Percentiles rank a stretch among this genome's conserved stretches.
Evolutionary conservation across 1,284 basidiomycete species (phyloP).

Genomic region (Marasmius tenuissimus): DNA sequence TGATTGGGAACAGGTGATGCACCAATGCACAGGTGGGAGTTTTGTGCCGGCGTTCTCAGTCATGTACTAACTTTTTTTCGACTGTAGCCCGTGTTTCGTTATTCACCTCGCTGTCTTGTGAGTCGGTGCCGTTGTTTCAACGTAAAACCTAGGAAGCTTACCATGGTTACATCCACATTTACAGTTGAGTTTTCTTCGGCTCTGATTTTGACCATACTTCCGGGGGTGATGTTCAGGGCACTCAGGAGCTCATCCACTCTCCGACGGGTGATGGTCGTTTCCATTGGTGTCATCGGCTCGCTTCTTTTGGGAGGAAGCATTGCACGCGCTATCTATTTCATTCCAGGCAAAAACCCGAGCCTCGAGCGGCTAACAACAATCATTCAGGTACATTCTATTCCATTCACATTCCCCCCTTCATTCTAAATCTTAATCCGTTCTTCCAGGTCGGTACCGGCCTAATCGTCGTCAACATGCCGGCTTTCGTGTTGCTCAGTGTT

Average conservation of each 20-base stretch:
- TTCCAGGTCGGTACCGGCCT: not conserved
- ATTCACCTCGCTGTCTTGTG: not conserved
- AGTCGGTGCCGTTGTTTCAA: not conserved
- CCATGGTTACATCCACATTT: not conserved
- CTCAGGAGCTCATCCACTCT: not conserved
- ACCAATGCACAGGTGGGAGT: constrained; percentile 9
- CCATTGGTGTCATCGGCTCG: not conserved
- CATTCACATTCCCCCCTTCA: not conserved
- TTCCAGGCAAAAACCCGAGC: not conserved
- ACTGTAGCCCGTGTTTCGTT: not conserved
- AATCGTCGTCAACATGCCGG: not conserved
- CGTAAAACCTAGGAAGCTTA: not conserved
- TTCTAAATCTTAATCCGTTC: not conserved
- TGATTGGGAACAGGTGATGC: constrained; percentile 5
- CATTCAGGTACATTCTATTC: constrained; percentile 7
- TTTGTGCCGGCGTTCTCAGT: not conserved
- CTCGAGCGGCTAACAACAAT: constrained; percentile 3
- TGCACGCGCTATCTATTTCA: constrained; percentile 6
- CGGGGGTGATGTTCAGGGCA: not conserved
- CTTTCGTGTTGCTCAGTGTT: not conserved
- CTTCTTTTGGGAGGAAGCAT: constrained; percentile 6
- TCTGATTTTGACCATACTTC: not conserved
- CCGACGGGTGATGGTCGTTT: not conserved
- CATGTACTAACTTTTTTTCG: not conserved
- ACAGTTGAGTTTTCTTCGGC: constrained; percentile 6